Base-by-base conservation (phyloP, 495 filamentous ascomycete species). In the Darksidea phi region DNA sequence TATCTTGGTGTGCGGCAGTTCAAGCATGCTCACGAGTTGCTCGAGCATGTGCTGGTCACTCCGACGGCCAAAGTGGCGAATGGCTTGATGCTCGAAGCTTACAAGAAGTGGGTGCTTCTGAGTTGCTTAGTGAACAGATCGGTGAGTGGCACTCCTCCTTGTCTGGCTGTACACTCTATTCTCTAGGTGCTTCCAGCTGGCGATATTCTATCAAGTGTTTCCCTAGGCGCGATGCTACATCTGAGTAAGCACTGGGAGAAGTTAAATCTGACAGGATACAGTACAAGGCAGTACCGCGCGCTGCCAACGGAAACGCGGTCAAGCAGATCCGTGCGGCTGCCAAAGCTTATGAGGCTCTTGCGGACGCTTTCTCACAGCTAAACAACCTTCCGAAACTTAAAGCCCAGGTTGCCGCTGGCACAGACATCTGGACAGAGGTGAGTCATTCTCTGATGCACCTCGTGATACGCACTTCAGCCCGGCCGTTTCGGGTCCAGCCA, bases 41-140 rank as follows among this genome's bases (percentile, higher is more conserved):
- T 97, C 25, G 86, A 86, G 61, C 78, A 82, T 56, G 83, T 86
- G 41, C 77, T 93, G 28, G 79, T 84, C 15, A 81, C 80, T 38
- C 91, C 91, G 8, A 75, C 81, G 0, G 74, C 73, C 13, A 78
- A 74, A 21, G 73, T 78, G 12, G 78, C 82, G 18, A 93, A 86
- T 73, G 86, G 84, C 72, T 79, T 94, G 26, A 90, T 91, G 86
- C 79, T 88, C 1, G 91, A 96, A 67, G 90, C 89, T 13, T 95
- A 95, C 77, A 95, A 93, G 72, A 97, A 95, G 75, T 96, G 90
- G 87, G 72, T 94, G 8, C 75, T 98, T n/a, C 81, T 92, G 4
- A 82, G 84, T 36, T 74, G 96, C 37, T 77, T 97, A 10, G 76
- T 79, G 18, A 75, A 85, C 42, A 93, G 93, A 68, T 86, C 82